Evolutionary conservation across 192 early-diverging fungal species (phyloP), one percentile per base, ranked within the genome.

Genomic region (Thamnidium elegans): DNA sequence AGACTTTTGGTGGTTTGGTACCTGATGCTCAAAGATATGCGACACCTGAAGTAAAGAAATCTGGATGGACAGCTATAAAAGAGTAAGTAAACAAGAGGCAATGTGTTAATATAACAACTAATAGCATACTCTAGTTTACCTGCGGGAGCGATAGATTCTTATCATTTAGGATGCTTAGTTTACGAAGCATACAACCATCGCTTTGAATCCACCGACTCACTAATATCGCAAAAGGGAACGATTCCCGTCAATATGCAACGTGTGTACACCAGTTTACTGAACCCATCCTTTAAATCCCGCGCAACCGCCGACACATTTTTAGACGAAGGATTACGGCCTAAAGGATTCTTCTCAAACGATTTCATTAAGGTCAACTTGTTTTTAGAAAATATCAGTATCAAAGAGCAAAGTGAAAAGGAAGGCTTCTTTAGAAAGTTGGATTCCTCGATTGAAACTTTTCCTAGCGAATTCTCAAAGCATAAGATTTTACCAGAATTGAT

Each of bases 401-500:
- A 96, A 67, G 94, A 96, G 42, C 80, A 86, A n/a, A 65, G 77
- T 48, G 94, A 97, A 70, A 92, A 94, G 58, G 86, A 89, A 10
- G 77, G 78, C n/a, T 97, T 96, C 70, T 81, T 92, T 45, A 85
- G 92, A 23, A 87, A 91, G 45, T 78, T 98, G 53, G 89, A 89
- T 65, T 55, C 71, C 20, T 73, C 81, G 1, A 79, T 96, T 14
- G 90, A 88, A 15, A 71, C 78, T n/a, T 93, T 95, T 58, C 95
- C 95, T 31, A 63, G 70, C 17, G 83, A 88, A 13, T 97, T 95
- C 73, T 89, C 84, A 66, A 93, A 89, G 59, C 87, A 94, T 81
- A 98, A 98, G 77, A 88, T 98, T 39, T 78, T 96, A 72, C 95
- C 95, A 0, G 94, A 95, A 70, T 81, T 99, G 20, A 79, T 94